Base-by-base conservation (phyloP, 495 filamentous ascomycete species). In the Aspergillus funiculosus region DNA sequence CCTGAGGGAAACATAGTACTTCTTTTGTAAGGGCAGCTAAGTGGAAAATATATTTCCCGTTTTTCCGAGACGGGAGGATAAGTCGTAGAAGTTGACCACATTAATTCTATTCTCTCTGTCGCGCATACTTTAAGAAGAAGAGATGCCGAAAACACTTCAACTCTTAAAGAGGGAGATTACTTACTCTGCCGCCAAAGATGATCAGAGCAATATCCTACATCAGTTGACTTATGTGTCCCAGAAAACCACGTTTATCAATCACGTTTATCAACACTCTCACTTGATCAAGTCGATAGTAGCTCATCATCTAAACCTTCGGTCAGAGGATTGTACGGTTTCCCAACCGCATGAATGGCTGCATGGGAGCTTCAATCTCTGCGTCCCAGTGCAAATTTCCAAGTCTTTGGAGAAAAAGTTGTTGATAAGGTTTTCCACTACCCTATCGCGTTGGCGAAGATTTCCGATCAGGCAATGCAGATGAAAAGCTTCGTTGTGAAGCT, bases 311-410 rank as follows among this genome's bases (percentile, higher is more conserved):
- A 37, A 49, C 25, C 41, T 66, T 17, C 9, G 13, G 21, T 52
- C 35, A 6, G 39, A 47, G 18, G 30, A 21, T 15, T 63, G 56
- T 45, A 53, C 32, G 7, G 27, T 63, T 13, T 50, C 43, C 28
- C 41, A 53, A 18, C 13, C 35, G n/a, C 43, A 51, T 21, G 45
- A 63, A 21, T 69, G 62, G 63, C 41, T 60, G 22, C 55, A 56
- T 56, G 66, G 64, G 0, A 66, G 60, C 43, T 69, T 62, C 51
- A 66, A 65, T 43, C 46, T 67, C n/a, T 69, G 61, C 48, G 46
- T 67, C 35, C 60, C 62, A 30, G 46, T 66, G 20, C 40, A 41
- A 19, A 50, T 67, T 44, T 15, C 43, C 1, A 51, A 45, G 29
- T 65, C 5, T 27, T 41, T 26, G 50, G 48, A 22, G 43, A 57